Evolutionary conservation across 2,329 filamentous ascomycete genomes (phyloP), one percentile per base, ranked within the genome.

Genomic region (Stemphylium beticola): DNA sequence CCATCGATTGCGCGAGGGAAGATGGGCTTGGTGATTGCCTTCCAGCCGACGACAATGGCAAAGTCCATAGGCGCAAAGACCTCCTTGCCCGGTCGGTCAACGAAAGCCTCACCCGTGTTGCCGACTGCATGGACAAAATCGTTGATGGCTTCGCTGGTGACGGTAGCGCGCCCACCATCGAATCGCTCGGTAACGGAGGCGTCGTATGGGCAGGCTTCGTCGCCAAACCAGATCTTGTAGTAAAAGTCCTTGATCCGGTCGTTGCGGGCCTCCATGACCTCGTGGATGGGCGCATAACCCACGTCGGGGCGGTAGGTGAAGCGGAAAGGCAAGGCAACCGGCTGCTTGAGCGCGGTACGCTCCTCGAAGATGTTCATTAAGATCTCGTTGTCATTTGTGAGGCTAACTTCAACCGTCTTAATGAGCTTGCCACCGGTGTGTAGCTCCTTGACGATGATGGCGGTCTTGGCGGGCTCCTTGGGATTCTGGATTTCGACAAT

Each of bases 231-330:
- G 63, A 96, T 88, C 66, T 88, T 88, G 87, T 96, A 99, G 83
- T 99, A 99, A 76, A 99, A 99, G 77, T 96, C 91, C 83, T 99
- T 99, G 82, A 99, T 98, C 62, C 92, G 90, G 74, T 99, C 93
- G 74, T 99, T 99, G 72, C 95, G 92, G 50, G 86, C 89, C 32
- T 92, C 86, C 95, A 99, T 99, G 60, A 98, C 90, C 77, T 99
- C 95, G 58, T 89, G 89, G 65, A 99, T 96, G 15, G 95, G 95
- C n/a, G 96, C 93, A 74, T 97, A 99, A 26, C 95, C 95, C 52
- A 92, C 89, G 77, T 98, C 93, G 2, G 95, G 95, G 73, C 93
- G 91, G 79, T 99, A 99, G 4, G 85, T 91, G 81, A 98, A 98
- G 73, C 88, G 86, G 63, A 99, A 87, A 18, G 91, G 89, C 53